These are phyloP conservation scores for Cladosporium velox DNA, from an alignment of 2,329 filamentous ascomycete genomes.

Conservation along the genomic window DNA sequence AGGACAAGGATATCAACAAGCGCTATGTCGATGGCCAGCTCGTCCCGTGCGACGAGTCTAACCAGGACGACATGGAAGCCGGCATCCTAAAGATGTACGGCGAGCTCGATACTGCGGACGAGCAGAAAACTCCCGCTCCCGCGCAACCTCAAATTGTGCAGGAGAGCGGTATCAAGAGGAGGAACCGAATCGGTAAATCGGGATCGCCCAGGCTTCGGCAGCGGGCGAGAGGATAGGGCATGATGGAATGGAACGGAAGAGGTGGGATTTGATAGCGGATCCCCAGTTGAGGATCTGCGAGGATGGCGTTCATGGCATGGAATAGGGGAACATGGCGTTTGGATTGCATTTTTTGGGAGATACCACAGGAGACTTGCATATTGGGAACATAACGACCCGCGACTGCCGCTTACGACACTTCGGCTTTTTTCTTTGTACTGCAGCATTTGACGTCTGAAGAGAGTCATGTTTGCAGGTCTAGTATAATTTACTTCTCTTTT, in stretches of 20 bases:
- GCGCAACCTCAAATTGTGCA: background rate
- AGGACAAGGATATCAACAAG: background rate
- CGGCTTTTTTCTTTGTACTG: background rate
- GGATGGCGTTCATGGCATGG: background rate
- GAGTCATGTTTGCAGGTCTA: background rate
- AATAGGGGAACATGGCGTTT: background rate
- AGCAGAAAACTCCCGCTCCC: background rate
- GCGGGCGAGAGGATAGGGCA: slow-evolving; percentile 29
- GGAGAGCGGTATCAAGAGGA: slow-evolving; percentile 10
- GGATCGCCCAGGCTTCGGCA: slow-evolving; percentile 32
- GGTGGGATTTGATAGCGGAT: slow-evolving; percentile 5
- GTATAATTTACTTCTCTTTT: slow-evolving; percentile 4
- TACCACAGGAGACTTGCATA: slow-evolving; percentile 5
- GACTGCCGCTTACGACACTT: slow-evolving; percentile 11
- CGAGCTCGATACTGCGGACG: slow-evolving; percentile 9
- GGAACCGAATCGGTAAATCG: slow-evolving; percentile 19
- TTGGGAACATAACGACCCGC: slow-evolving; percentile 4
- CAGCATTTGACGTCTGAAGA: background rate
- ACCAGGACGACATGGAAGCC: slow-evolving; percentile 18
- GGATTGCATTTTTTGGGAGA: background rate
- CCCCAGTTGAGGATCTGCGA: background rate
- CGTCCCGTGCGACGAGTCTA: slow-evolving; percentile 15
- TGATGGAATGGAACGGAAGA: background rate
- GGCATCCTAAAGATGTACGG: slow-evolving; percentile 16
- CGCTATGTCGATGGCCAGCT: slow-evolving; percentile 19